Base-by-base conservation (phyloP, 345 rosid species). In the Abelmoschus esculentus region DNA sequence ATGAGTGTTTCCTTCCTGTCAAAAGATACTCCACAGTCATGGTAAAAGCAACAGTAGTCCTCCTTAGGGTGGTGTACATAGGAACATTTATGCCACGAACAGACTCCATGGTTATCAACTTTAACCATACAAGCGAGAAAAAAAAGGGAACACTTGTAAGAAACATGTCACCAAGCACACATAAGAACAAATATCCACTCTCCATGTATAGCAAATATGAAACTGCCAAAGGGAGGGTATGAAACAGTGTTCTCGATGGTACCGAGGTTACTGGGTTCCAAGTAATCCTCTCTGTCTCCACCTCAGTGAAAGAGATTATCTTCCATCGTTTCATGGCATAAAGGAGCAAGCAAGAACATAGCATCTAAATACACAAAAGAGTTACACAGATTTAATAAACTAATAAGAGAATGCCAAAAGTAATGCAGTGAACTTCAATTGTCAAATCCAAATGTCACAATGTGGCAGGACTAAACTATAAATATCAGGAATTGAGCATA, bases 41-140 rank as follows among this genome's bases (percentile, higher is more conserved):
- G 4, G 96, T 86, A 79, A 89, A 87, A 44, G 77, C 83, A 67
- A 87, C 85, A 8, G 89, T 89, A 13, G 92, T 89, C 73, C 92
- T 74, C 78, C 96, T 76, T 34, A 89, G 84, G 42, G 92, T 89
- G 55, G 96, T 89, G 78, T 89, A 89, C 96, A 87, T 89, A 32
- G 92, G 92, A 56, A 87, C 89, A 77, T 78, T 89, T 74, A 89
- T 82, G 66, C 86, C 81, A 60, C 92, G 96, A 49, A 87, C 87
- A 60, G 92, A 81, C 79, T 89, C 92, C 96, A 89, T 89, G 29
- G 92, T 83, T 6, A 87, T 75, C 66, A 89, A 81, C 92, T 87
- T 75, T 75, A 68, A 70, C n/a, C 63, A 66, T 36, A 60, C 61
- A 8, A 53, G 22, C 29, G 32, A 67, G 65, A 29, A 2, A 44